Base-by-base conservation (phyloP, 2,329 filamentous ascomycete genomes). In the Pestalotiopsis sp. region DNA sequence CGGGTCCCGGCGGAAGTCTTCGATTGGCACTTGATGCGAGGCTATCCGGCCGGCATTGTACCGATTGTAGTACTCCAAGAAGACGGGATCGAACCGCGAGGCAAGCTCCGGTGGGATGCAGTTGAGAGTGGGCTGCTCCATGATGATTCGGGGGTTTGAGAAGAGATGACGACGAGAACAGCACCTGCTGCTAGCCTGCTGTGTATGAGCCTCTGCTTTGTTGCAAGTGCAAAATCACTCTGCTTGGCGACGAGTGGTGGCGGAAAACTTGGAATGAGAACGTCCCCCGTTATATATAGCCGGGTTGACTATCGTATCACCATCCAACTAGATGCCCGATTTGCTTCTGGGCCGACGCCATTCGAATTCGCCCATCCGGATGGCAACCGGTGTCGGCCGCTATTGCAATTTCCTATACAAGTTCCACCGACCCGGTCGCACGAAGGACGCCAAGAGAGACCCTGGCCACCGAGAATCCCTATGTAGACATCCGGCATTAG, bases 101-200 rank as follows among this genome's bases (percentile, higher is more conserved):
- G 20, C 39, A 4, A 65, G 62, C 13, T 65, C 62, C 38, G 38
- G 39, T 25, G 62, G 62, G 36, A 65, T 65, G 27, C 62, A 52
- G 14, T 65, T 65, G 38, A 65, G 13, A 45, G 49, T 9, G n/a
- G 62, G 62, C 62, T 65, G 38, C 20, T 65, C 62, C n/a, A 65
- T 65, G 38, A 45, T 23, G 23, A 65, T 31, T 7, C 38, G 38
- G 17, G 62, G 62, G 31, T 31, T 4, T 36, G 31, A 20, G 38
- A 65, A 17, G 62, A 65, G 23, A 17, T 45, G 38, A 20, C 36
- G 59, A 31, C n/a, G 23, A 23, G 23, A 31, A 31, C 59, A 39
- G 14, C n/a, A n/a, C 20, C 45, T 23, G 45, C 45, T 52, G 45
- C 45, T 17, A n/a, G 31, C 31, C 31, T 31, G 27, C 13, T 25